These are phyloP conservation scores for Leptodontidium sp. DNA, from an alignment of 2,329 filamentous ascomycete genomes.

Conservation along the genomic window DNA sequence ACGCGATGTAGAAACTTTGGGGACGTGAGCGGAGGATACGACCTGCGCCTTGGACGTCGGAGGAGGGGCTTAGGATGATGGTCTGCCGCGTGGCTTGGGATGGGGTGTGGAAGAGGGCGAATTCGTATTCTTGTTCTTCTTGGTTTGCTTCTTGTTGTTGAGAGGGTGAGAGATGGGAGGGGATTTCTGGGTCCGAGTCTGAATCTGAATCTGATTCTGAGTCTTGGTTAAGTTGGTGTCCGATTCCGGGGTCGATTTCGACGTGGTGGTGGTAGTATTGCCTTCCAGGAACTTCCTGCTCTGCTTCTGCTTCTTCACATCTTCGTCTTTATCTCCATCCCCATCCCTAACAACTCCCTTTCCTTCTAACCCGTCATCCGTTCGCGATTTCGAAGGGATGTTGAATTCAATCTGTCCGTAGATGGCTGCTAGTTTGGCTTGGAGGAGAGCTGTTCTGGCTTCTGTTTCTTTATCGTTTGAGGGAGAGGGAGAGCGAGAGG, in stretches of 20 bases:
- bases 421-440: conserved; percentile 38
- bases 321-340: not conserved
- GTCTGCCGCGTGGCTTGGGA: conserved; percentile 32
- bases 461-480: conserved; percentile 20
- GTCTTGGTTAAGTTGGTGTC: no score
- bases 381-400: not conserved
- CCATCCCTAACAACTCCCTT: not conserved
- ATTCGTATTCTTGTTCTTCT: conserved; percentile 58
- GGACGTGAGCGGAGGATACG: conserved; percentile 53
- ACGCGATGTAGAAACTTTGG: conserved; percentile 58
- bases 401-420: conserved; percentile 36
- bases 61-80: conserved; percentile 51
- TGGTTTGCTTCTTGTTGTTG: conserved; percentile 20
- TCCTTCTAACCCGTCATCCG: not conserved
- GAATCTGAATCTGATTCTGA: not conserved
- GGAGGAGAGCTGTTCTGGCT: conserved; percentile 24
- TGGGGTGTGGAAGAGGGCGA: conserved; percentile 60
- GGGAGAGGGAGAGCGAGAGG: conserved; percentile 31
- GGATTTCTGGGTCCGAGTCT: conserved; percentile 26
- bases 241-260: no score
- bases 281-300: not conserved
- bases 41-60: conserved; percentile 51
- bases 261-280: no score
- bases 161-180: not conserved
- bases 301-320: not conserved